phyloP scores from a whole-genome alignment of 768 basidiomycete genomes.

The Amanita rimosa region DNA sequence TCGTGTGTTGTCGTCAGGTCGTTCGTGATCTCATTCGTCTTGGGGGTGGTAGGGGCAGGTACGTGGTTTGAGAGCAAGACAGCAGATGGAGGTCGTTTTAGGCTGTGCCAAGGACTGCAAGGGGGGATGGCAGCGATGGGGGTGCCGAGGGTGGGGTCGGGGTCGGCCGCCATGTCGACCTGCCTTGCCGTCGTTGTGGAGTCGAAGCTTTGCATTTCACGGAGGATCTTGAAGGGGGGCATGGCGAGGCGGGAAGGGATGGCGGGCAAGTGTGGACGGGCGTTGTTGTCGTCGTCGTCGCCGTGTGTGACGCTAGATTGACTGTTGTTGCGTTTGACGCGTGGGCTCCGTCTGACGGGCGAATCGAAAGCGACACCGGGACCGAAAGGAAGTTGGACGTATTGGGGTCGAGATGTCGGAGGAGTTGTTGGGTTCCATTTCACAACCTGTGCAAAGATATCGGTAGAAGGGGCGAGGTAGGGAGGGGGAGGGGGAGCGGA shows the following conservation, averaged over 20 bases:
- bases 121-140: constrained; percentile 8
- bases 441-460: constrained; percentile 6
- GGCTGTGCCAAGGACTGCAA: constrained; percentile 5
- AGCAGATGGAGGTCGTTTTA: constrained; percentile 17
- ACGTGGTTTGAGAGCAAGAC: constrained; percentile 10
- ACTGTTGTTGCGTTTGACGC: constrained; percentile 6
- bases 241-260: constrained; percentile 25
- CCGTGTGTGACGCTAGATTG: not conserved
- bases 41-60: not conserved
- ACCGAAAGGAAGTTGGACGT: constrained; percentile 52
- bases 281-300: no score
- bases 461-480: not conserved
- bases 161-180: constrained; percentile 15
- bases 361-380: constrained; percentile 49
- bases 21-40: no score
- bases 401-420: not conserved
- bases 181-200: constrained; percentile 71
- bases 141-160: constrained; percentile 11
- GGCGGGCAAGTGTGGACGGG: not conserved
- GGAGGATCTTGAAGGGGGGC: constrained; percentile 22
- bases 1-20: not conserved
- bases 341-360: constrained; percentile 34
- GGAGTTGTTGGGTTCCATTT: not conserved
- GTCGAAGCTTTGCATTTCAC: constrained; percentile 84
- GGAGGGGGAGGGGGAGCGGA: not conserved